Evolutionary conservation across 805 yeast genomes (phyloP).

Genomic region (Hanseniaspora lachancei): DNA sequence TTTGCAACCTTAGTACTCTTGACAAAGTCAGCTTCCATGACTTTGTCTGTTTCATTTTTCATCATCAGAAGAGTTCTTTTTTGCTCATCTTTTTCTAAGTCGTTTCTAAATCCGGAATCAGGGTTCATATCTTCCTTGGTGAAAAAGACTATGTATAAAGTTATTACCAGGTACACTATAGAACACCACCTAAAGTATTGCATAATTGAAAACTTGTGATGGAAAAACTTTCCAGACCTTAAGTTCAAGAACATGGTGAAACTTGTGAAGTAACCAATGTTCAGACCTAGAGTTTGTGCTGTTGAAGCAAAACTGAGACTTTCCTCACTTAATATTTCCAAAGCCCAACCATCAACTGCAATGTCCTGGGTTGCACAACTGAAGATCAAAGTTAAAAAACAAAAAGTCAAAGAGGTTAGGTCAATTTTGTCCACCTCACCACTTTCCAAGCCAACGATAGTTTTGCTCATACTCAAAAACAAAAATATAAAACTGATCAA

Average conservation of each 20-base stretch:
- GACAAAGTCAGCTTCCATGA: slow-evolving; percentile 15
- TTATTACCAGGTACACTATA: slow-evolving; percentile 50
- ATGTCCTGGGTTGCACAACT: slow-evolving; percentile 96
- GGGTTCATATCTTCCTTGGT: slow-evolving; percentile 61
- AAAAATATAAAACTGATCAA: slow-evolving; percentile 61
- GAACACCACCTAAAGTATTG: slow-evolving; percentile 74
- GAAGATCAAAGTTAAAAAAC: slow-evolving; percentile 67
- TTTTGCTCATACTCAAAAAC: slow-evolving; percentile 26
- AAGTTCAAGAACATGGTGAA: slow-evolving; percentile 86
- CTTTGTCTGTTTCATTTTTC: background rate
- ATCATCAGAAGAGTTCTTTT: slow-evolving; percentile 9
- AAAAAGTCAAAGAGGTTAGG: slow-evolving; percentile 39
- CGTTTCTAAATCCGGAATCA: background rate
- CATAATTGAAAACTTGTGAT: slow-evolving; percentile 52
- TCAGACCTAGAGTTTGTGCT: slow-evolving; percentile 91
- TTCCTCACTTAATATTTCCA: slow-evolving; percentile 65
- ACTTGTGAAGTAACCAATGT: slow-evolving; percentile 81
- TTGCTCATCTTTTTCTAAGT: slow-evolving; percentile 2
- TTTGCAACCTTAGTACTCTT: slow-evolving; percentile 11
- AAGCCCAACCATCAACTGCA: slow-evolving; percentile 98
- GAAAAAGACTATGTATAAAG: slow-evolving; percentile 43
- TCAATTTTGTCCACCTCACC: slow-evolving; percentile 7
- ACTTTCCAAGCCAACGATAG: slow-evolving; percentile 35
- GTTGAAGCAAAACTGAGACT: slow-evolving; percentile 88
- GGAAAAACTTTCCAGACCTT: slow-evolving; percentile 85